Base-by-base conservation (phyloP, 371 early-diverging fungal species). In the Circinella minor region DNA sequence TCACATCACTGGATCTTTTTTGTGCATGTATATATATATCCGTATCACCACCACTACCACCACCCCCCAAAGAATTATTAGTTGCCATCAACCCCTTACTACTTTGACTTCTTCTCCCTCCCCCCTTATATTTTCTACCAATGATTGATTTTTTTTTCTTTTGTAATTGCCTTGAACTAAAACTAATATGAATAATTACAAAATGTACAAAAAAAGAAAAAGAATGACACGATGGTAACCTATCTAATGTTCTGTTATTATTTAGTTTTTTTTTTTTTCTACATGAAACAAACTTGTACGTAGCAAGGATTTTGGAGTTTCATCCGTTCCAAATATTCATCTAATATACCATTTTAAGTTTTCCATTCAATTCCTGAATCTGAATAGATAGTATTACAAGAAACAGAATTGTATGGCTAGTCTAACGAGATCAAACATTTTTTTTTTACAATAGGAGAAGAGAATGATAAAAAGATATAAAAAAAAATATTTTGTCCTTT, bases 261-360 rank as follows among this genome's bases (percentile, higher is more conserved):
- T 9, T 43, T 43, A 43, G 6, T 43, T 1, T 3, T 1, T 9
- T 43, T 43, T 43, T n/a, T 15, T 43, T 43, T n/a, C 7, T 17
- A 15, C 14, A 51, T 51, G 57, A 57, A 57, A 57, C 57, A 57
- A 57, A 57, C 57, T 27, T 57, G 36, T 57, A 57, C 27, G 27
- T 27, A 34, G 57, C n/a, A 5, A n/a, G 8, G 1, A 13, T 51
- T 57, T 57, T 57, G 7, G 5, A 57, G 57, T 57, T 57, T 57
- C 57, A 57, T 20, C 57, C 51, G 15, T 15, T 9, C 43, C 43
- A 43, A 43, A 43, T 9, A 43, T 9, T 27, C 27, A 43, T 43
- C 43, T 43, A 1, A 27, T 43, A 6, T n/a, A 34, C 18, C 57
- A 57, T 27, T 57, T 57, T 57, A 57, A 57, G 57, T 57, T 57